These are phyloP conservation scores for Pseudogymnoascus verrucosus DNA, from an alignment of 2,329 filamentous ascomycete species.

Conservation along the genomic window DNA sequence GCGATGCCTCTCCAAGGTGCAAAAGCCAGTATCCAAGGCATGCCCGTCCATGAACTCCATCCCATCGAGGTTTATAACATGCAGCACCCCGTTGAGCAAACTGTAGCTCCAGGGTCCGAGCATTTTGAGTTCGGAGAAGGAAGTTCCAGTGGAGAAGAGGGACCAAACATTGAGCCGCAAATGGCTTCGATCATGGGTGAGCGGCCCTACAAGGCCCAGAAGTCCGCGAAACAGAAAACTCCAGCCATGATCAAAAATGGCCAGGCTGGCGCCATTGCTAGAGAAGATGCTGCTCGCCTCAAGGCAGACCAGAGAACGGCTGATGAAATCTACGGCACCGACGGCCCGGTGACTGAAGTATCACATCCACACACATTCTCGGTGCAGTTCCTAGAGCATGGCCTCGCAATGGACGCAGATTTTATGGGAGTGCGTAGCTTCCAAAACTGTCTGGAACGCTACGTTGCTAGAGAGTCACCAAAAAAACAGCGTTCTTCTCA, in stretches of 20 bases:
- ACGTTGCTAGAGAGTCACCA: background rate
- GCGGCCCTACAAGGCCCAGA: background rate
- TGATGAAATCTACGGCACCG: constrained; percentile 1
- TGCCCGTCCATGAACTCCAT: background rate
- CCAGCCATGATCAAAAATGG: background rate
- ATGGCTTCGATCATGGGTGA: background rate
- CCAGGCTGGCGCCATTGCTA: background rate
- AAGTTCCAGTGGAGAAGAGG: background rate
- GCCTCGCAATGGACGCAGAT: background rate
- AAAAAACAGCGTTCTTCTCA: background rate
- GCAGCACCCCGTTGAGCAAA: background rate
- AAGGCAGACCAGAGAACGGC: background rate
- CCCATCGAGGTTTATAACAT: background rate
- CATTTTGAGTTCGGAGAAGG: background rate
- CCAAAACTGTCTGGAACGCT: background rate
- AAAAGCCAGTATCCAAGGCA: background rate
- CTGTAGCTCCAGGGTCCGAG: background rate
- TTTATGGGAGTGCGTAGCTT: constrained; percentile 1
- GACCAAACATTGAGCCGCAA: background rate
- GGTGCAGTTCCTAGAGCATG: background rate
- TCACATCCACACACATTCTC: background rate
- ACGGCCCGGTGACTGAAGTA: background rate
- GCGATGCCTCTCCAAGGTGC: background rate
- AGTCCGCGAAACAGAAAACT: background rate
- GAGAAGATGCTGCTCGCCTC: background rate